phyloP scores from a whole-genome alignment of 108 stramenopile species.

The Heterococcus sp. region DNA sequence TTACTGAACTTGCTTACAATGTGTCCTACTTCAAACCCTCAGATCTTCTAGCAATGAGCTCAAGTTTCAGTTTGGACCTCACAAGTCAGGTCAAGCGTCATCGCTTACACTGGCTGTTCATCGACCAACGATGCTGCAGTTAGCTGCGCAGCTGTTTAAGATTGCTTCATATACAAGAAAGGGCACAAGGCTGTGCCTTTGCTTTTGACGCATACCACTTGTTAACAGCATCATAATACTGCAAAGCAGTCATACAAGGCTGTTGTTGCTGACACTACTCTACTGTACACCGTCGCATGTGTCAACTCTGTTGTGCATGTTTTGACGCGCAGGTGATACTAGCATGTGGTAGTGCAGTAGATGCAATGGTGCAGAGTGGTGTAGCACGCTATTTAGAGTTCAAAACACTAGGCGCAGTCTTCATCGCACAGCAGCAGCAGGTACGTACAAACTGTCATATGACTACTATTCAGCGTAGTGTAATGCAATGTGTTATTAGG shows the following conservation, averaged over 20 bases:
- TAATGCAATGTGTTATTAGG: no score
- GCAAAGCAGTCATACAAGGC: not conserved
- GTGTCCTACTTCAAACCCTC: no score
- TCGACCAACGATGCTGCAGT: no score
- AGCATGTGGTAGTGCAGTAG: constrained; percentile 38
- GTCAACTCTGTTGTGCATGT: not conserved
- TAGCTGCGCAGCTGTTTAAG: no score
- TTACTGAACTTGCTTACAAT: no score
- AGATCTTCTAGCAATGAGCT: constrained; percentile 17
- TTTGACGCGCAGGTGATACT: constrained; percentile 28
- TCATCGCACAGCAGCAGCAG: constrained; percentile 1
- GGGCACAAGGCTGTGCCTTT: not conserved
- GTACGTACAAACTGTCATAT: no score
- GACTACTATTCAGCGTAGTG: no score
- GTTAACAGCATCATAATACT: not conserved
- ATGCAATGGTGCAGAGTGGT: constrained; percentile 42
- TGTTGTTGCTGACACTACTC: not conserved
- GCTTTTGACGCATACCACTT: not conserved
- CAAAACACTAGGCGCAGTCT: constrained; percentile 49
- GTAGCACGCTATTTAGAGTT: constrained; percentile 52
- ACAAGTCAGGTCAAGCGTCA: constrained; percentile 20
- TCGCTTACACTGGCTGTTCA: not conserved
- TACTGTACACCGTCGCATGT: not conserved
- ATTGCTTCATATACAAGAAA: no score
- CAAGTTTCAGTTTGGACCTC: constrained; percentile 37